phyloP scores from a whole-genome alignment of 2,329 filamentous ascomycete genomes.

The Xylaria sp. region DNA sequence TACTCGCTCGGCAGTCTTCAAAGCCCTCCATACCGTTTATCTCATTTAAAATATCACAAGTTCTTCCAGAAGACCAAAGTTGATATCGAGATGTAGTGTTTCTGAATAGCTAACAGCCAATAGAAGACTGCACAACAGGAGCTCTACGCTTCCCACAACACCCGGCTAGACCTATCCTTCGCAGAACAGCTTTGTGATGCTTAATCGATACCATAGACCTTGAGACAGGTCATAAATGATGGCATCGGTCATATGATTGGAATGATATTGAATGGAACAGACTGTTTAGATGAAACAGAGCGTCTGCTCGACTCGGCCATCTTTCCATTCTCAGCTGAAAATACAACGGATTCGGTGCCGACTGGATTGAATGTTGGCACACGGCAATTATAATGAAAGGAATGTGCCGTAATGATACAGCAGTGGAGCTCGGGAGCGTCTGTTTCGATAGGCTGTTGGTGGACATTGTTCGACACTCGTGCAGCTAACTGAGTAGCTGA shows the following conservation, averaged over 20 bases:
- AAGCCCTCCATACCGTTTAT: neutral
- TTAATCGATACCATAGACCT: neutral
- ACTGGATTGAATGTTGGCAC: conserved; percentile 1
- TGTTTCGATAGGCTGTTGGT: neutral
- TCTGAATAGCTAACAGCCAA: conserved; percentile 1
- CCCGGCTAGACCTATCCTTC: neutral
- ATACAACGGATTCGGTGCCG: conserved; percentile 10
- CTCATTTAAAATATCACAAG: neutral
- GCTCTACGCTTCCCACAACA: neutral
- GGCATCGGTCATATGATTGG: neutral
- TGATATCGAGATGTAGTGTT: neutral
- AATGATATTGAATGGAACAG: neutral
- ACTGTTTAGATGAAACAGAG: neutral
- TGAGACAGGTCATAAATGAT: neutral
- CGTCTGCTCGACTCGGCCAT: neutral
- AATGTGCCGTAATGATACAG: conserved; percentile 15
- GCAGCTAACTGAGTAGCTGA: conserved; percentile 12
- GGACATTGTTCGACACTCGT: neutral
- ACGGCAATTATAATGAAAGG: neutral
- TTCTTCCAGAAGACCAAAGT: neutral
- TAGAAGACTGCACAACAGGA: neutral
- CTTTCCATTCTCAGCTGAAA: conserved; percentile 1
- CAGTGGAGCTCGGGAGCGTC: conserved; percentile 11
- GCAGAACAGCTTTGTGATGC: neutral
- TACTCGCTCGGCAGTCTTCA: neutral